These are phyloP conservation scores for Aureobasidium melanogenum DNA, from an alignment of 2,329 filamentous ascomycete species.

Conservation along the genomic window DNA sequence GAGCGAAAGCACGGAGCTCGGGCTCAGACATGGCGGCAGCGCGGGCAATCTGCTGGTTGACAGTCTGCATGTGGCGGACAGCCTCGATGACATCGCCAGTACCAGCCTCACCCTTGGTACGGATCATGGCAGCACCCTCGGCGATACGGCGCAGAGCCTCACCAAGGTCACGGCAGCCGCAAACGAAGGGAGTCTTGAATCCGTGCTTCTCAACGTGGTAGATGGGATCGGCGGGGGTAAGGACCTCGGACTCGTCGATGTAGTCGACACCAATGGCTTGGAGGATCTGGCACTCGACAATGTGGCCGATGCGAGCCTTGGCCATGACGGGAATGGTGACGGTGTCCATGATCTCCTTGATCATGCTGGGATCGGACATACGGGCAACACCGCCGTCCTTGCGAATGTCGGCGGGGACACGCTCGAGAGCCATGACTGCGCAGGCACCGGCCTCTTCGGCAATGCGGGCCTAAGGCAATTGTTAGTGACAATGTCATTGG, in stretches of 20 bases:
- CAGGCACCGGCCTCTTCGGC: conserved; percentile 93
- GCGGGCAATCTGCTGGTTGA: conserved; percentile 70
- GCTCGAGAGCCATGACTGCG: conserved; percentile 97
- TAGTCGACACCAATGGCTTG: conserved; percentile 93
- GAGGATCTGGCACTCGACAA: conserved; percentile 96
- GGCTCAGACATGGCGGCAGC: conserved; percentile 58
- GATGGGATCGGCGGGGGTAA: conserved; percentile 84
- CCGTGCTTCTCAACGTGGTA: conserved; percentile 85
- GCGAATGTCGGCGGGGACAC: conserved; percentile 93
- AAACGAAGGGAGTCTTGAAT: conserved; percentile 86
- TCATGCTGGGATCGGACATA: conserved; percentile 93
- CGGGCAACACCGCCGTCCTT: conserved; percentile 85
- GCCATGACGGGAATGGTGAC: conserved; percentile 99
- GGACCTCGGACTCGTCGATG: conserved; percentile 95
- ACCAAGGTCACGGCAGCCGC: conserved; percentile 87
- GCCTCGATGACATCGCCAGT: conserved; percentile 97
- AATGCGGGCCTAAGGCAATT: conserved; percentile 64
- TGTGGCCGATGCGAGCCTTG: conserved; percentile 94
- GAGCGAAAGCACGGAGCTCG: conserved; percentile 69
- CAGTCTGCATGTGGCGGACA: conserved; percentile 88
- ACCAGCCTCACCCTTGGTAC: conserved; percentile 95
- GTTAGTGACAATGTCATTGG: neutral
- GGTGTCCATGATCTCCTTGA: conserved; percentile 86
- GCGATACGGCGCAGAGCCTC: conserved; percentile 85
- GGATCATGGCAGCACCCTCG: conserved; percentile 97